Percentiles rank a stretch among this genome's conserved stretches.
phyloP scores from a whole-genome alignment of 2,329 filamentous ascomycete species.

The Fusarium torreyae region DNA sequence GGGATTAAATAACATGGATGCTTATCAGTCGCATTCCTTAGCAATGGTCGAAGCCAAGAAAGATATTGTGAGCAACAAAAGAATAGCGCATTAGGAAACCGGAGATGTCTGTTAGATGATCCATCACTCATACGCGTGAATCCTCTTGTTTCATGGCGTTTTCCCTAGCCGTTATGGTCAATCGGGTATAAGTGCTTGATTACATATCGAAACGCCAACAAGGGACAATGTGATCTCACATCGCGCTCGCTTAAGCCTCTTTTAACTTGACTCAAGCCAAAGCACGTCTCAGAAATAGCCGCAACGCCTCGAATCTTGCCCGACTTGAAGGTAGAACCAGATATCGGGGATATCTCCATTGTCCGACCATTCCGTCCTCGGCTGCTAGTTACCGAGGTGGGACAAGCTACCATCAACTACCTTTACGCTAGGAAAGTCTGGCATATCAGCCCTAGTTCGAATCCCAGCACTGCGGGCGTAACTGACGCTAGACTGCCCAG shows the following conservation, averaged over 20 bases:
- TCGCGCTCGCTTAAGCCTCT: neutral
- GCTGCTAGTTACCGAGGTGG: conserved; percentile 1
- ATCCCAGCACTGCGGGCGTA: conserved; percentile 37
- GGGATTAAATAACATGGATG: conserved; percentile 41
- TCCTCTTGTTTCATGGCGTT: conserved; percentile 8
- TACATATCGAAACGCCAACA: neutral
- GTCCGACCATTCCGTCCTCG: conserved; percentile 9
- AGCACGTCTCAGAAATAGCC: conserved; percentile 1
- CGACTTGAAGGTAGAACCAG: neutral
- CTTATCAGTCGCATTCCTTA: conserved; percentile 46
- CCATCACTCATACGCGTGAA: conserved; percentile 3
- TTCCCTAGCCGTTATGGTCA: neutral
- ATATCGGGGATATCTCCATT: neutral
- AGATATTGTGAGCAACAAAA: conserved; percentile 20
- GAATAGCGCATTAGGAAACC: neutral
- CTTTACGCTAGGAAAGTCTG: conserved; percentile 35
- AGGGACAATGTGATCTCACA: neutral
- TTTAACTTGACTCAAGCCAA: neutral
- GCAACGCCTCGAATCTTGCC: neutral
- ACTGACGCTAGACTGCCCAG: conserved; percentile 12
- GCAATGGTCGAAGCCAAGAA: conserved; percentile 9
- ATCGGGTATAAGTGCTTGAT: neutral
- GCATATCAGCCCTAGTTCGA: conserved; percentile 28
- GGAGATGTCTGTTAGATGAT: conserved; percentile 20
- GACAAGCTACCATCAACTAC: conserved; percentile 21